Base-by-base conservation (phyloP, 345 rosid genomes). In the Linum usitatissimum region DNA sequence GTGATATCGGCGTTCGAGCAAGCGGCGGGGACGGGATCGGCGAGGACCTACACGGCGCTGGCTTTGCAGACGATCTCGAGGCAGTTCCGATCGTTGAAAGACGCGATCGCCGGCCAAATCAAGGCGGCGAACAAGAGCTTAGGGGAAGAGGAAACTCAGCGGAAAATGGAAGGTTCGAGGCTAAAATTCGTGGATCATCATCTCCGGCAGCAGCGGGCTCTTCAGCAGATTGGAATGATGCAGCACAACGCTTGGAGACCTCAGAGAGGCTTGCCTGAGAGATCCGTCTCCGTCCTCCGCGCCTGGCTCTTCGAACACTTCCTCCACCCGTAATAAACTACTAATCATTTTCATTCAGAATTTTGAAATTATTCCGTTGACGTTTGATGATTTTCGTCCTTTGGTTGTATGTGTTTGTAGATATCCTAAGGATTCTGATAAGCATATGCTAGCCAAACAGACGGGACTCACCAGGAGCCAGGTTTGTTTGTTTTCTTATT, bases 191-290 rank as follows among this genome's bases (percentile, higher is more conserved):
- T 92, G 10, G 98, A 92, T 64, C 86, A 85, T 71, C 98, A 92
- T 17, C 80, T 89, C 68, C 83, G 96, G 59, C 98, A 92, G 71
- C 98, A 92, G 68, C 79, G 97, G 36, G 93, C 98, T 31, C 94
- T 92, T 74, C 98, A 89, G 66, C 98, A 89, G 40, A 74, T 89
- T 74, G 98, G 97, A 60, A 87, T 89, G 96, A 84, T 87, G 78
- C 98, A 92, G 80, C 96, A 89, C 72, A 89, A 89, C 76, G 98
- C 98, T 69, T 92, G 98, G 98, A 87, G 98, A 84, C 98, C 98
- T 73, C 98, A 89, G 67, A 73, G 98, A 75, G 98, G 98, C 70
- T 75, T 92, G 61, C 98, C 98, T 0, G 98, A 92, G 72, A 72
- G 95, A 66, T 88, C 98, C 0, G 96, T 92, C 55, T 92, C 98